Evolutionary conservation across 371 early-diverging fungal species (phyloP), one percentile per base, ranked within the genome.

Genomic region (Chytridium lagenaria): DNA sequence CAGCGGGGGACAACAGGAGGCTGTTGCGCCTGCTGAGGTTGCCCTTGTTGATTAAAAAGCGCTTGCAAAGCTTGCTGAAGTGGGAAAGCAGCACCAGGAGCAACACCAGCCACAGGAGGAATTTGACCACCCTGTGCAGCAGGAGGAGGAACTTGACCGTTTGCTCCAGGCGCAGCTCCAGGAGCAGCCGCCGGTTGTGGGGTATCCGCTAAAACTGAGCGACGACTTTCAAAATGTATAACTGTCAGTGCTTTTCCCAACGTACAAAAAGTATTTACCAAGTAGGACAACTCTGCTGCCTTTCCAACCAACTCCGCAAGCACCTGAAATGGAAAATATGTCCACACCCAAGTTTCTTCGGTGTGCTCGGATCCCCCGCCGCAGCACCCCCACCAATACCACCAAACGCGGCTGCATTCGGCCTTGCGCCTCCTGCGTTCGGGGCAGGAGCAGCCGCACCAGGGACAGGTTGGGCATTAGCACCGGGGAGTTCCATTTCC

Each of bases 321-420:
- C 99, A 99, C 61, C 90, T 92, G 69, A 97, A 92, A 82, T 99
- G 99, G 81, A 99, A 99, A 15, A 97, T 90, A 77, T 99, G 99
- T 0, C 96, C 95, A 81, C 99, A 99, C 7, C 93, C 93, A 23
- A 99, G 86, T 66, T 93, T 94, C 81, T 99, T 99, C 2, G 98
- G 95, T 1, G 89, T 89, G 77, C 91, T 69, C 23, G 36, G 40
- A 44, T 51, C 72, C 23, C 52, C 50, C 59, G 23, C 51, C 37
- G 70, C 63, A 22, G 69, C 22, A 22, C 44, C 70, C 1, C 66
- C 71, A 7, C 72, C 37, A 26, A 23, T 28, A 0, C 59, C 36
- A 23, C 23, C 59, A 33, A 36, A 40, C n/a, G 59, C 36, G 39
- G 67, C 39, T 19, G 44, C 55, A 66, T 22, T 40, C 37, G 38